Conservation (phyloP, 352 stramenopile genomes). For the Phytophthora hybrid region DNA sequence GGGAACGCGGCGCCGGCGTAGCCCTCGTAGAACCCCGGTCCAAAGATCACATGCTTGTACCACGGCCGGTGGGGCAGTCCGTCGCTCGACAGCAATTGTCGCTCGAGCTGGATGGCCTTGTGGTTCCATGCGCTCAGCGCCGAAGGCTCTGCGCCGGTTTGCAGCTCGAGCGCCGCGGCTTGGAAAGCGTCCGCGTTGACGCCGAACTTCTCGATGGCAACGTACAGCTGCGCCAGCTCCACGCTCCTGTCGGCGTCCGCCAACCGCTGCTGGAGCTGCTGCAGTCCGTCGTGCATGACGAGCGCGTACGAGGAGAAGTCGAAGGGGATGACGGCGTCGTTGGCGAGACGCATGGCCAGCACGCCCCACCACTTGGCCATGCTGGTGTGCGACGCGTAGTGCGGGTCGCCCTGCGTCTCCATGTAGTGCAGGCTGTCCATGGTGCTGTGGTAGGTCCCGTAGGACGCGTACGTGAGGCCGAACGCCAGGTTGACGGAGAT, state of each 20-base stretch:
- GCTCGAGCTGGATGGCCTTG: slow-evolving; percentile 34
- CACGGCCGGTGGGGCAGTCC: slow-evolving; percentile 43
- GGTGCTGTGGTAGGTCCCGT: slow-evolving; percentile 85
- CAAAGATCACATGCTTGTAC: slow-evolving; percentile 47
- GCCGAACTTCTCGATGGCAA: slow-evolving; percentile 43
- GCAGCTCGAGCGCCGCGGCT: slow-evolving; percentile 1
- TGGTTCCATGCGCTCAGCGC: slow-evolving; percentile 1
- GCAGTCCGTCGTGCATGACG: slow-evolving; percentile 49
- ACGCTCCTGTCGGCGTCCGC: slow-evolving; percentile 1
- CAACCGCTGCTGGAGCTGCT: slow-evolving; percentile 31
- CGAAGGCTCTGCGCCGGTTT: not conserved
- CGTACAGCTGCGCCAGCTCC: slow-evolving; percentile 15
- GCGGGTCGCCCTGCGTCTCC: slow-evolving; percentile 61
- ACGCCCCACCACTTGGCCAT: slow-evolving; percentile 66
- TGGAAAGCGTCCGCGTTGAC: slow-evolving; percentile 43
- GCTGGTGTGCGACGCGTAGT: slow-evolving; percentile 57
- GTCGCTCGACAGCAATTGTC: slow-evolving; percentile 44
- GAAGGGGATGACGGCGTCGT: slow-evolving; percentile 55
- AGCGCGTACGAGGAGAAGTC: slow-evolving; percentile 54
- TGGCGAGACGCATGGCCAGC: slow-evolving; percentile 57
- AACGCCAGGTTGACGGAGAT: slow-evolving; percentile 80
- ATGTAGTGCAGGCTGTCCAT: slow-evolving; percentile 87
- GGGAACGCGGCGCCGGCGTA: slow-evolving; percentile 47
- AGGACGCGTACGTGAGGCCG: slow-evolving; percentile 35
- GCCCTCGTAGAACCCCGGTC: slow-evolving; percentile 28